phyloP scores from a whole-genome alignment of 768 basidiomycete genomes.

The Imleria badia region DNA sequence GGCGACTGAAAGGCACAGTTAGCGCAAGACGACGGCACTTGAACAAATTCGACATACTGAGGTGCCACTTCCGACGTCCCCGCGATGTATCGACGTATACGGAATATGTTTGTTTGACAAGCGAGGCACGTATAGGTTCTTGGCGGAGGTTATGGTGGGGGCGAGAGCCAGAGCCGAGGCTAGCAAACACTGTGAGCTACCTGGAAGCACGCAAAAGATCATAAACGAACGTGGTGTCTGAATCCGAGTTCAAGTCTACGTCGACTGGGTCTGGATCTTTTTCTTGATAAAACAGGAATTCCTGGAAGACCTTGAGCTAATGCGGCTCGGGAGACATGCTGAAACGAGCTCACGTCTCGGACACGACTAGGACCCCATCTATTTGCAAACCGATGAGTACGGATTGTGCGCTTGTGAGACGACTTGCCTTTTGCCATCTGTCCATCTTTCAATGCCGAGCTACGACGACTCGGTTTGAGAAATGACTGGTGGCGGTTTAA shows the following conservation, averaged over 20 bases:
- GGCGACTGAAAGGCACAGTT: slow-evolving; percentile 49
- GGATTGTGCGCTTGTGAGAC: neutral
- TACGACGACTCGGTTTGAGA: slow-evolving; percentile 25
- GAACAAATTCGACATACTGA: slow-evolving; percentile 50
- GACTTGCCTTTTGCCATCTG: slow-evolving; percentile 57
- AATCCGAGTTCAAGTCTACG: slow-evolving; percentile 49
- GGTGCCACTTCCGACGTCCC: slow-evolving; percentile 79
- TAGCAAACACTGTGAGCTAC: slow-evolving; percentile 15
- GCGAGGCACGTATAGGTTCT: slow-evolving; percentile 43
- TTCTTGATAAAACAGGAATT: slow-evolving; percentile 77
- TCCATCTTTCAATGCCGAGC: slow-evolving; percentile 82
- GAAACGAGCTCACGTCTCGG: slow-evolving; percentile 54
- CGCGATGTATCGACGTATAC: slow-evolving; percentile 65
- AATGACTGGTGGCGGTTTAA: slow-evolving; percentile 1
- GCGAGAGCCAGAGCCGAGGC: slow-evolving; percentile 32
- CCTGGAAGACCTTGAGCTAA: slow-evolving; percentile 39
- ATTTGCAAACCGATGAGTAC: slow-evolving; percentile 8
- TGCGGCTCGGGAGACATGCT: neutral
- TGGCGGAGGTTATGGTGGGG: slow-evolving; percentile 24
- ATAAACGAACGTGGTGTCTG: slow-evolving; percentile 46
- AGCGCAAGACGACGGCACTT: neutral
- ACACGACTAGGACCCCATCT: slow-evolving; percentile 81
- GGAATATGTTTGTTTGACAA: slow-evolving; percentile 81
- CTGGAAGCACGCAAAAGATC: neutral
- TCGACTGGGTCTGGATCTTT: slow-evolving; percentile 54